Evolutionary conservation across 495 filamentous ascomycete genomes (phyloP).

Genomic region (Penicillium coffeae): DNA sequence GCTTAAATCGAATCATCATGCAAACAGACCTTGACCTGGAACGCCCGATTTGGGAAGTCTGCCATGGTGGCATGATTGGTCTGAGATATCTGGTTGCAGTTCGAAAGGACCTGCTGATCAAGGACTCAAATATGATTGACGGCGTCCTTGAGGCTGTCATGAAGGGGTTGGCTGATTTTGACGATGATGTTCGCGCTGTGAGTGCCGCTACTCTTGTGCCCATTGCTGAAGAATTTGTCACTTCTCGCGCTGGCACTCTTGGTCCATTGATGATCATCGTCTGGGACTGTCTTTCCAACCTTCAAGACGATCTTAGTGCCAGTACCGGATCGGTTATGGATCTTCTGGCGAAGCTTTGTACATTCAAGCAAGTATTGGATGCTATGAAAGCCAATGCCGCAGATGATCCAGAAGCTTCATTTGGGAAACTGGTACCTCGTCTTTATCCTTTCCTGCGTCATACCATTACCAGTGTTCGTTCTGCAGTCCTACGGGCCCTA

Average conservation of each 20-base stretch:
- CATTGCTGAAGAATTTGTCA: slow-evolving; percentile 90
- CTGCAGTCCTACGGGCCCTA: slow-evolving; percentile 86
- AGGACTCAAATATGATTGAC: slow-evolving; percentile 81
- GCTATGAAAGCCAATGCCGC: slow-evolving; percentile 91
- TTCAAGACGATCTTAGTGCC: slow-evolving; percentile 93
- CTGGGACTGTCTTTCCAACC: slow-evolving; percentile 92
- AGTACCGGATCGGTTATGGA: slow-evolving; percentile 99
- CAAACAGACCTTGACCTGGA: slow-evolving; percentile 71
- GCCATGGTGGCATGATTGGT: slow-evolving; percentile 97
- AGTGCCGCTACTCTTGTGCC: slow-evolving; percentile 95
- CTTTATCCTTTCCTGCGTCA: slow-evolving; percentile 95
- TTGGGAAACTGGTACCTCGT: slow-evolving; percentile 84
- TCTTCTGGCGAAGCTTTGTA: slow-evolving; percentile 88
- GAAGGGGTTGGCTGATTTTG: slow-evolving; percentile 84
- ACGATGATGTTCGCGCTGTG: slow-evolving; percentile 95
- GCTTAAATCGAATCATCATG: slow-evolving; percentile 87
- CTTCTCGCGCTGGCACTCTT: slow-evolving; percentile 70
- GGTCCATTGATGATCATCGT: slow-evolving; percentile 85
- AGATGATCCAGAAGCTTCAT: slow-evolving; percentile 77
- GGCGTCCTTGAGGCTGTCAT: slow-evolving; percentile 89
- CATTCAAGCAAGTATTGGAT: slow-evolving; percentile 86
- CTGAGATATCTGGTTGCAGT: slow-evolving; percentile 91
- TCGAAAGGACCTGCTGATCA: slow-evolving; percentile 82
- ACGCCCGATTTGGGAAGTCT: slow-evolving; percentile 82
- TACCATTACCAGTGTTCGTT: slow-evolving; percentile 91